Conservation (phyloP, 176 grass and related monocot genomes). For the Avena eriantha region DNA sequence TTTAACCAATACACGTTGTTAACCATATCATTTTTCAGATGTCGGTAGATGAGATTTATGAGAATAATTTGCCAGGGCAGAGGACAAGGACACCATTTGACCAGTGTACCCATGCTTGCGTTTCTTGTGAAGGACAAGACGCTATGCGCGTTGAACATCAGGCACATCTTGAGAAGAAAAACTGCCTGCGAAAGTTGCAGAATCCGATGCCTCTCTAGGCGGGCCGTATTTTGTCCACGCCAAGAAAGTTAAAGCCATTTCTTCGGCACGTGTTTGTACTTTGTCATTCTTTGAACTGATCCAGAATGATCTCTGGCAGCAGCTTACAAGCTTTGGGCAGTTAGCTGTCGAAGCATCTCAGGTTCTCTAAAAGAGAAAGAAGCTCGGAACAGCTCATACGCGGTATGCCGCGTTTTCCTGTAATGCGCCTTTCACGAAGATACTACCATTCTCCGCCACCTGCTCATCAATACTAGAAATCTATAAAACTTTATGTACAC, state of each 20-base stretch:
- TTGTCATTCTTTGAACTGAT: background rate
- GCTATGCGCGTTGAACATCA: background rate
- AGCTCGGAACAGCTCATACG: background rate
- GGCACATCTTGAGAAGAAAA: background rate
- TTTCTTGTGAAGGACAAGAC: background rate
- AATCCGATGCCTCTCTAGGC: background rate
- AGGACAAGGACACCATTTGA: background rate
- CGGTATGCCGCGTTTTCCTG: background rate
- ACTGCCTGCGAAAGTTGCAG: background rate
- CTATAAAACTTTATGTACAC: background rate
- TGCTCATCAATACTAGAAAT: background rate
- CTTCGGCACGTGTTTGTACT: background rate
- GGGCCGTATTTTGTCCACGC: background rate
- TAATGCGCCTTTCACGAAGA: background rate
- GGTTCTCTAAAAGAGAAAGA: background rate
- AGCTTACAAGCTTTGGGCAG: background rate
- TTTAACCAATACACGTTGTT: background rate
- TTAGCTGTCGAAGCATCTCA: background rate
- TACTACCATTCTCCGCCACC: background rate
- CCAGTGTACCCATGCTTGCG: background rate
- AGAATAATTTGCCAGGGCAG: background rate
- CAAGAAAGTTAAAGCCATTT: background rate
- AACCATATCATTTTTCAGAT: background rate
- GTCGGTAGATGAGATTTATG: background rate
- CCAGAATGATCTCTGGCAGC: background rate